These are phyloP conservation scores for Tolypocladium amazonense DNA, from an alignment of 2,329 filamentous ascomycete genomes.

Conservation along the genomic window DNA sequence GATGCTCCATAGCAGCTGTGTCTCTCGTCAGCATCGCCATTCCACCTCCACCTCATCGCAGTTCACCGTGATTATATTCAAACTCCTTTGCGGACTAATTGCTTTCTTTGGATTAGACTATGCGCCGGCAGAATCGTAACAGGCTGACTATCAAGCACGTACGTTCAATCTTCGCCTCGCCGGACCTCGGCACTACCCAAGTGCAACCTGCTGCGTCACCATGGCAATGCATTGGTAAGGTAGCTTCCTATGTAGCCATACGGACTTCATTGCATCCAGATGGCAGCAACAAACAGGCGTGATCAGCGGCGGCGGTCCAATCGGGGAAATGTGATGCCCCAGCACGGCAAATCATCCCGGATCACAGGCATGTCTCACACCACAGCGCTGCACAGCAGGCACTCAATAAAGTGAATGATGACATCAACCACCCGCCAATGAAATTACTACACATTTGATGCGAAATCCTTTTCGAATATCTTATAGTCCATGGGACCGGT, in stretches of 20 bases:
- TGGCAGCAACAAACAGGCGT: neutral
- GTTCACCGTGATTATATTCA: neutral
- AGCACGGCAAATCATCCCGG: neutral
- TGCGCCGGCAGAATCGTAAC: neutral
- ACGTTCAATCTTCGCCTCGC: neutral
- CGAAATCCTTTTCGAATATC: conserved; percentile 16
- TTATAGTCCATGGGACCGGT: conserved; percentile 15
- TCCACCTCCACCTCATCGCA: neutral
- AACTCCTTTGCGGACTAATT: neutral
- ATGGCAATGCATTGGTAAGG: neutral
- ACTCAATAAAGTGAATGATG: too few relatives aligned
- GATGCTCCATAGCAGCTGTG: neutral
- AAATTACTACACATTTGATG: neutral
- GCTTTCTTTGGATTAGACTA: neutral
- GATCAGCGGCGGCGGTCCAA: neutral
- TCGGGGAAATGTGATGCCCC: neutral
- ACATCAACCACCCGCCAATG: neutral
- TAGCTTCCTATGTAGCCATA: neutral
- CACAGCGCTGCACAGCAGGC: neutral
- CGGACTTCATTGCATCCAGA: neutral
- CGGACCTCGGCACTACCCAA: neutral
- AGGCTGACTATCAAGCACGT: neutral
- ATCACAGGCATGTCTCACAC: neutral
- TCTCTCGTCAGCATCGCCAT: neutral
- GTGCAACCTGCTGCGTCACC: neutral